Evolutionary conservation across 305 asterid genomes (phyloP).

Genomic region (Fraxinus angustifolia): DNA sequence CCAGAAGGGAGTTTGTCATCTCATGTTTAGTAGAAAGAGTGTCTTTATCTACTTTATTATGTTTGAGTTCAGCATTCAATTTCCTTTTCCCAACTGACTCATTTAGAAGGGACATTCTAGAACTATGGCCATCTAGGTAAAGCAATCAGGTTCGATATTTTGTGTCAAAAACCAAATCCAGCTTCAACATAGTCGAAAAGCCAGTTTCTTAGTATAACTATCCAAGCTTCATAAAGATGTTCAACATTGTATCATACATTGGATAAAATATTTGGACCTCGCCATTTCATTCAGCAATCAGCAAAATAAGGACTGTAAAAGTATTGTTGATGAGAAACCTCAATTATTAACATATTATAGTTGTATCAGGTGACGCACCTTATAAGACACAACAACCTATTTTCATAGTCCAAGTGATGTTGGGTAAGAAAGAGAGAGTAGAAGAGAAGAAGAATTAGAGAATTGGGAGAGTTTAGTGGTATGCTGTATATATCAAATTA

Average conservation of each 20-base stretch:
- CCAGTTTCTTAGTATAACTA: background rate
- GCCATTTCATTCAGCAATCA: background rate
- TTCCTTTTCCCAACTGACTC: background rate
- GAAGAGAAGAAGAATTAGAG: background rate
- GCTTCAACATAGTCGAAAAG: background rate
- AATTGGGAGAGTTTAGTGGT: background rate
- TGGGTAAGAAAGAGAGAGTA: background rate
- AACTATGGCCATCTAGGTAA: constrained; percentile 9
- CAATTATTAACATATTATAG: background rate
- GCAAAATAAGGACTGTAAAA: background rate
- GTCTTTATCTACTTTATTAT: background rate
- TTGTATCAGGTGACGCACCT: background rate
- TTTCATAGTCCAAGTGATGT: background rate
- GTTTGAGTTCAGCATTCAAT: background rate
- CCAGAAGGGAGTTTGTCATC: background rate
- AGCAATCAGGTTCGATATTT: background rate
- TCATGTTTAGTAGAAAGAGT: background rate
- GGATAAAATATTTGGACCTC: background rate
- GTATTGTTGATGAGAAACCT: background rate
- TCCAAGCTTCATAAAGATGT: background rate
- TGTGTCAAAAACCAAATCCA: constrained; percentile 4
- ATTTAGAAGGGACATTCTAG: constrained; percentile 1
- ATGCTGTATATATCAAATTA: background rate
- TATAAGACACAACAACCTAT: background rate
- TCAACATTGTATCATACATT: background rate